A percentile compares a stretch with the other conserved stretches of the same genome.
These are phyloP conservation scores for Penicillium sumatraense DNA, from an alignment of 2,329 filamentous ascomycete species.

Conservation along the genomic window DNA sequence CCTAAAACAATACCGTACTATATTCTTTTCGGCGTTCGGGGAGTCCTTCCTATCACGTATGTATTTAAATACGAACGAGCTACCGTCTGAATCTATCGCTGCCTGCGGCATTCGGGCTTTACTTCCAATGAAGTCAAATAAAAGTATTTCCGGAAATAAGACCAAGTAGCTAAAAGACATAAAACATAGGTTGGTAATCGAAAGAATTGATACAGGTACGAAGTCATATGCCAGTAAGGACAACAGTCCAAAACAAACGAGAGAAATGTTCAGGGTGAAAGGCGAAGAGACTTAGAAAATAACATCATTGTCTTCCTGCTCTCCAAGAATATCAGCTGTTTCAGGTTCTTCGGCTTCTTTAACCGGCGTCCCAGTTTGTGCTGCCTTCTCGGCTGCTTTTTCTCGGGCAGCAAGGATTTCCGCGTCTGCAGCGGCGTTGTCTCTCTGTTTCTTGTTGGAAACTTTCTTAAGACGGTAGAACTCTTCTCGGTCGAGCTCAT, in stretches of 20 bases:
- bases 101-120: not conserved
- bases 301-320: slow-evolving; percentile 79
- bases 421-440: slow-evolving; percentile 71
- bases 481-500: slow-evolving; percentile 96
- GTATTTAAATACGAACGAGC: slow-evolving; percentile 19
- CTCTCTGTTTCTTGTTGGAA: slow-evolving; percentile 80
- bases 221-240: slow-evolving; percentile 7
- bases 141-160: slow-evolving; percentile 15
- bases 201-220: slow-evolving; percentile 17
- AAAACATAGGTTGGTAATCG: slow-evolving; percentile 8
- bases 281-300: slow-evolving; percentile 67
- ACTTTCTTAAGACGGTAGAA: slow-evolving; percentile 98
- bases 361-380: slow-evolving; percentile 50
- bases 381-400: slow-evolving; percentile 58
- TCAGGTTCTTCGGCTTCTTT: slow-evolving; percentile 40
- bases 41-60: slow-evolving; percentile 22
- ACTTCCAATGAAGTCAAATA: slow-evolving; percentile 6
- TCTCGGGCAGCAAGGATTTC: slow-evolving; percentile 67
- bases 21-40: slow-evolving; percentile 36
- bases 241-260: slow-evolving; percentile 14
- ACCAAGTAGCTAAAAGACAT: slow-evolving; percentile 5
- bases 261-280: slow-evolving; percentile 18
- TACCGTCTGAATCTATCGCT: not conserved
- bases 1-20: slow-evolving; percentile 22
- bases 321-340: slow-evolving; percentile 70